phyloP scores from a whole-genome alignment of 2,329 filamentous ascomycete genomes.

The Geoglossum cookeanum region DNA sequence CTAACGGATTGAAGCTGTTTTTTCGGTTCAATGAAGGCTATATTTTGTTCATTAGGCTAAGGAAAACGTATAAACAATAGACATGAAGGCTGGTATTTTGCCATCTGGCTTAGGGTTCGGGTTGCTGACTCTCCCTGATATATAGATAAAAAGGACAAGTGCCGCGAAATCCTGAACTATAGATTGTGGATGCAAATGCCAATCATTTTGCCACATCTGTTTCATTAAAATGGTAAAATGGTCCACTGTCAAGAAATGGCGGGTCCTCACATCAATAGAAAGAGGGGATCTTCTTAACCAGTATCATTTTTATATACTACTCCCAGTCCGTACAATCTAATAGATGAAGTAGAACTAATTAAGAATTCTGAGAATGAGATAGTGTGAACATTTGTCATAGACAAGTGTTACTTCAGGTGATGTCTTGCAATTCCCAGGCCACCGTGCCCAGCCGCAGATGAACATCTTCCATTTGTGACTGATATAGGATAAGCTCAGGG shows the following conservation, averaged over 20 bases:
- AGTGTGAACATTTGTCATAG: constrained; percentile 7
- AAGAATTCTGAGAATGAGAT: background rate
- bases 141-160: constrained; percentile 10
- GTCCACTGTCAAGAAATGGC: constrained; percentile 9
- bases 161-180: constrained; percentile 8
- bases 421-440: constrained; percentile 9
- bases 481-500: constrained; percentile 6
- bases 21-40: too few species aligned
- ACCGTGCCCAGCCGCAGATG: constrained; percentile 8
- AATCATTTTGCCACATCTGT: constrained; percentile 10
- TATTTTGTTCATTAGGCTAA: too few species aligned
- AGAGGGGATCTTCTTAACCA: constrained; percentile 9
- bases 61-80: too few species aligned
- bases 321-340: constrained; percentile 8
- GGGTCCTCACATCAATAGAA: constrained; percentile 7
- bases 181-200: constrained; percentile 6
- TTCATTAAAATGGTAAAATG: constrained; percentile 10
- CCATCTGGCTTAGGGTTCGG: too few species aligned
- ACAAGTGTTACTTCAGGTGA: constrained; percentile 8
- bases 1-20: too few species aligned
- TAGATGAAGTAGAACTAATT: background rate
- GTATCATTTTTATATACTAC: constrained; percentile 10
- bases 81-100: too few species aligned
- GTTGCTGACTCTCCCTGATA: constrained; percentile 8
- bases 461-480: constrained; percentile 10